phyloP scores from a whole-genome alignment of 352 stramenopile genomes.

The Phytophthora citricola region DNA sequence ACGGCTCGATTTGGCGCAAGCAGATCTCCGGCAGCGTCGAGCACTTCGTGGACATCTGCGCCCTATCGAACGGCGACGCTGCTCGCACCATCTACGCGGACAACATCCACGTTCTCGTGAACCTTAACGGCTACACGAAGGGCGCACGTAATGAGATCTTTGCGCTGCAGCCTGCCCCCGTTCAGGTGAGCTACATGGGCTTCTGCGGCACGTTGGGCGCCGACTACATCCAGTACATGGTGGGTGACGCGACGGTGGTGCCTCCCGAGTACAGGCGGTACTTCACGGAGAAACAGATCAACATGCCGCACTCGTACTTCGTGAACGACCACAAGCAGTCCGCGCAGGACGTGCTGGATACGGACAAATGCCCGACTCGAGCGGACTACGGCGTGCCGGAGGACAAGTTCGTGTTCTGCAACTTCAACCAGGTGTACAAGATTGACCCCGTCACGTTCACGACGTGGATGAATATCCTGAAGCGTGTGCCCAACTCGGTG shows the following conservation, averaged over 20 bases:
- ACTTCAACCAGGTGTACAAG: slow-evolving; percentile 97
- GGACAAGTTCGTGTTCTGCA: slow-evolving; percentile 95
- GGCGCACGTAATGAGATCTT: slow-evolving; percentile 94
- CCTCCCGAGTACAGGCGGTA: slow-evolving; percentile 63
- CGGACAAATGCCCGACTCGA: slow-evolving; percentile 77
- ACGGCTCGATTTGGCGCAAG: slow-evolving; percentile 83
- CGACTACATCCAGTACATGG: slow-evolving; percentile 94
- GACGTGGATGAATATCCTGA: slow-evolving; percentile 94
- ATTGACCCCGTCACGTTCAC: slow-evolving; percentile 93
- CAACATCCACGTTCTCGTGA: slow-evolving; percentile 91
- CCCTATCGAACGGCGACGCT: slow-evolving; percentile 67
- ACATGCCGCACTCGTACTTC: slow-evolving; percentile 94
- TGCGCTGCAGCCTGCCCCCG: slow-evolving; percentile 86
- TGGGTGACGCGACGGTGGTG: slow-evolving; percentile 86
- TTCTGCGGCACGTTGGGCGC: slow-evolving; percentile 92
- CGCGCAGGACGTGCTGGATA: slow-evolving; percentile 81
- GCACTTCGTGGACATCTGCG: slow-evolving; percentile 88
- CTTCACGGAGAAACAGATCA: slow-evolving; percentile 92
- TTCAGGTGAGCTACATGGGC: slow-evolving; percentile 93
- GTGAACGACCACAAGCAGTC: slow-evolving; percentile 94
- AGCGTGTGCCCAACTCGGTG: slow-evolving; percentile 90
- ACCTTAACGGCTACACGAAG: slow-evolving; percentile 96
- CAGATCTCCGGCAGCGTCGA: slow-evolving; percentile 88
- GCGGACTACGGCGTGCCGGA: slow-evolving; percentile 90
- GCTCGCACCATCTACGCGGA: slow-evolving; percentile 85